Percentiles rank a stretch among this genome's conserved stretches.
phyloP scores from a whole-genome alignment of 371 early-diverging fungal genomes.

The Sporodiniella umbellata region DNA sequence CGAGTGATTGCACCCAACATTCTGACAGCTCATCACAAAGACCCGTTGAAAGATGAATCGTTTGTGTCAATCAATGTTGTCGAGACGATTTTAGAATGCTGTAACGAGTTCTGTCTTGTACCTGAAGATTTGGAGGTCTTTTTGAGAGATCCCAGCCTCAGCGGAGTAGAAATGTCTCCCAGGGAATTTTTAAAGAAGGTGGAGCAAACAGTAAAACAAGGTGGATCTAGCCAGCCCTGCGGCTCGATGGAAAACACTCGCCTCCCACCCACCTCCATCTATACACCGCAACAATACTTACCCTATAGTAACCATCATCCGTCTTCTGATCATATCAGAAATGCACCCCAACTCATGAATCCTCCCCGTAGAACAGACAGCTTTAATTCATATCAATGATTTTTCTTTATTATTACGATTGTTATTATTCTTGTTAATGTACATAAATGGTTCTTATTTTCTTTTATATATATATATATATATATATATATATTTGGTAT shows the following conservation, averaged over 20 bases:
- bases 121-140: conserved; percentile 47
- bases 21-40: conserved; percentile 79
- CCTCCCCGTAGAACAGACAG: background rate
- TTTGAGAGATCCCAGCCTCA: conserved; percentile 37
- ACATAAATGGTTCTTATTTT: background rate
- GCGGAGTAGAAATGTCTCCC: conserved; percentile 37
- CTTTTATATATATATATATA: no score
- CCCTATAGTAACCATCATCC: conserved; percentile 40
- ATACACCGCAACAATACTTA: conserved; percentile 37
- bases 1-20: conserved; percentile 96
- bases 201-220: conserved; percentile 37
- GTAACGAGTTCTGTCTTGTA: conserved; percentile 75
- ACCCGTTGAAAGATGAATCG: conserved; percentile 73
- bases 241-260: no score
- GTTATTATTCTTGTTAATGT: background rate
- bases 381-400: background rate
- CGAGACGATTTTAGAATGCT: conserved; percentile 68
- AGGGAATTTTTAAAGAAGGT: conserved; percentile 43
- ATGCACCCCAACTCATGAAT: background rate
- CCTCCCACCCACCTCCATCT: conserved; percentile 25
- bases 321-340: conserved; percentile 24
- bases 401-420: no score
- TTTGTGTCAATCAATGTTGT: conserved; percentile 75
- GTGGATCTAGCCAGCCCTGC: background rate
- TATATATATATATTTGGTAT: background rate